Percentiles rank a stretch among this genome's conserved stretches.
phyloP scores from a whole-genome alignment of 2,329 filamentous ascomycete genomes.

The Macroventuria anomochaeta region DNA sequence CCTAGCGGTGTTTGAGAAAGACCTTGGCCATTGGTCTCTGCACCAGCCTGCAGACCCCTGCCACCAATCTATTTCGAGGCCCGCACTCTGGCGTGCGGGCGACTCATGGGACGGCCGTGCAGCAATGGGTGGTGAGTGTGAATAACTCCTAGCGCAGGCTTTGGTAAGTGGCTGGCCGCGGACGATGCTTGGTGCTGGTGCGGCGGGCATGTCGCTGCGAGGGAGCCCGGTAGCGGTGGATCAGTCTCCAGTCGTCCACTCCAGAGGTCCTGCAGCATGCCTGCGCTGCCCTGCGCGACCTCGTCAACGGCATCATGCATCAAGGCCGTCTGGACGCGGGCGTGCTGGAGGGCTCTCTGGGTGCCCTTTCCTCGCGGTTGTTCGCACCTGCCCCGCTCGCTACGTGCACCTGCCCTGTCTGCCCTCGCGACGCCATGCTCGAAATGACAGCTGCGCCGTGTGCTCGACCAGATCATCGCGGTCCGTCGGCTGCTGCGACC shows the following conservation, averaged over 20 bases:
- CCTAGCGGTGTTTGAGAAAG: conserved; percentile 44
- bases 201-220: conserved; percentile 11
- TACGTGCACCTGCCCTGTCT: conserved; percentile 10
- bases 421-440: conserved; percentile 9
- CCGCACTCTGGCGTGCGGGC: conserved; percentile 31
- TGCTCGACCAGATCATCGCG: conserved; percentile 16
- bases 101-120: conserved; percentile 23
- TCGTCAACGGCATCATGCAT: conserved; percentile 17
- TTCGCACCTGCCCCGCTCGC: conserved; percentile 15
- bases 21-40: conserved; percentile 18
- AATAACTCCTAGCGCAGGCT: conserved; percentile 8
- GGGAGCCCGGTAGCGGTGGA: conserved; percentile 8
- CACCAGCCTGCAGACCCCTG: conserved; percentile 16
- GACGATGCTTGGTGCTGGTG: not conserved
- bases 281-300: conserved; percentile 11
- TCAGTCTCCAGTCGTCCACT: conserved; percentile 10
- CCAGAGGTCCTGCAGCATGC: conserved; percentile 1
- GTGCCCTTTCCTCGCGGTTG: conserved; percentile 14
- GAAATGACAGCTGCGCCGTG: conserved; percentile 17
- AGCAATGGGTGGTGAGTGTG: conserved; percentile 21
- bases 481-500: conserved; percentile 18
- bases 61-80: conserved; percentile 22
- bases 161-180: conserved; percentile 1
- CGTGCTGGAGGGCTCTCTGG: conserved; percentile 2
- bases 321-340: conserved; percentile 14